Percentiles rank a stretch among this genome's conserved stretches.
Conservation (phyloP, 805 yeast genomes). For the Teunomyces funiuensis region DNA sequence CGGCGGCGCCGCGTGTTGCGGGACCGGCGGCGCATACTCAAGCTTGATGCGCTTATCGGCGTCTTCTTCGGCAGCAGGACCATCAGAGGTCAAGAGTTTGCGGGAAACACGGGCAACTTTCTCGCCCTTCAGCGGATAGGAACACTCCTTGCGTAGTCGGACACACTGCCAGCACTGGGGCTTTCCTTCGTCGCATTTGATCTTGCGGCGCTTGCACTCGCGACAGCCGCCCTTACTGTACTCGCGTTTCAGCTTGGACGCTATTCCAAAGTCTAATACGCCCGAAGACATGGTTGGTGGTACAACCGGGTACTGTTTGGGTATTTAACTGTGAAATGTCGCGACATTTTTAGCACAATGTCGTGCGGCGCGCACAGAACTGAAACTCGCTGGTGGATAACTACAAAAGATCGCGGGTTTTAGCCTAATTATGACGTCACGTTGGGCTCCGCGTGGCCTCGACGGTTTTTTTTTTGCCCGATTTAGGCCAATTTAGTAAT, state of each 20-base stretch:
- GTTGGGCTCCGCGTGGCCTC: too few species aligned
- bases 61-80: background rate
- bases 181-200: constrained; percentile 40
- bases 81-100: background rate
- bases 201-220: constrained; percentile 44
- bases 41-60: background rate
- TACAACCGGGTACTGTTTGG: too few species aligned
- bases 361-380: too few species aligned
- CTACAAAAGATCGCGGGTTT: too few species aligned
- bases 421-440: too few species aligned
- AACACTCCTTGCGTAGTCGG: constrained; percentile 32
- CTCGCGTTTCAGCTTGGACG: constrained; percentile 15
- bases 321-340: constrained; percentile 2
- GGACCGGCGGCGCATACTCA: background rate
- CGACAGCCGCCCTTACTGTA: constrained; percentile 42
- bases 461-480: too few species aligned
- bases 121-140: constrained; percentile 38
- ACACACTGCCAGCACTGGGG: constrained; percentile 37
- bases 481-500: too few species aligned
- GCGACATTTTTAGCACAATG: too few species aligned
- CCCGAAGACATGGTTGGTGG: constrained; percentile 17
- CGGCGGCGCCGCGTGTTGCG: background rate
- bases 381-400: too few species aligned
- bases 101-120: constrained; percentile 32
- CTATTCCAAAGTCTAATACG: constrained; percentile 13